A percentile compares a stretch with the other conserved stretches of the same genome.
Conservation (phyloP, 2,329 filamentous ascomycete species). For the Trichoderma afroharzianum region DNA sequence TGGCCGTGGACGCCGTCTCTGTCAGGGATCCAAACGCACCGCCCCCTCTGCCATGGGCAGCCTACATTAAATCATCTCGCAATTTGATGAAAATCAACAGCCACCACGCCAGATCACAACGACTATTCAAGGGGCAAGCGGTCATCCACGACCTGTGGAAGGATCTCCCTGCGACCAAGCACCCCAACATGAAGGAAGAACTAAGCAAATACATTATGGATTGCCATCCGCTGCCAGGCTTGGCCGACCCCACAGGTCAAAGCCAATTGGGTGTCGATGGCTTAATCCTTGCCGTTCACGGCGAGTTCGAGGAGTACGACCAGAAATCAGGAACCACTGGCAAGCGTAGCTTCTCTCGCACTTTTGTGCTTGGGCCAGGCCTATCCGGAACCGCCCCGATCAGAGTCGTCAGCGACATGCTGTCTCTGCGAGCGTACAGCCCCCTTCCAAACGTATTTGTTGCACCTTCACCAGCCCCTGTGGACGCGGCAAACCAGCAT, state of each 20-base stretch:
- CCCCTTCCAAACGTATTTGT: slow-evolving; percentile 44
- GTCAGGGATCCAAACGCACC: slow-evolving; percentile 46
- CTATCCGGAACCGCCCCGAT: slow-evolving; percentile 60
- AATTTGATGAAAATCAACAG: slow-evolving; percentile 71
- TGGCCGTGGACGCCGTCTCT: slow-evolving; percentile 63
- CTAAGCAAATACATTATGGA: slow-evolving; percentile 77
- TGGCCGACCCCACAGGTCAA: slow-evolving; percentile 66
- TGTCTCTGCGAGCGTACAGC: slow-evolving; percentile 66
- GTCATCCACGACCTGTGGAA: slow-evolving; percentile 68
- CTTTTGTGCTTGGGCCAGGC: slow-evolving; percentile 75
- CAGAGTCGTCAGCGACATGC: slow-evolving; percentile 75
- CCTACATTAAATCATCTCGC: slow-evolving; percentile 73
- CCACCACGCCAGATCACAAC: slow-evolving; percentile 56
- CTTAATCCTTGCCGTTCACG: slow-evolving; percentile 73
- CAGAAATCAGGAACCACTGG: slow-evolving; percentile 51
- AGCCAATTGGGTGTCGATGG: slow-evolving; percentile 68
- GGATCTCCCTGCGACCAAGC: slow-evolving; percentile 66
- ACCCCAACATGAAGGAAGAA: slow-evolving; percentile 66
- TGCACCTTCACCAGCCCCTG: slow-evolving; percentile 23
- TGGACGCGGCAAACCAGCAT: slow-evolving; percentile 42
- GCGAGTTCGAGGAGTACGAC: slow-evolving; percentile 77
- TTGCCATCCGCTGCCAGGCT: slow-evolving; percentile 68
- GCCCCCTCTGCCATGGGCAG: slow-evolving; percentile 59
- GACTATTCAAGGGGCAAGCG: slow-evolving; percentile 58
- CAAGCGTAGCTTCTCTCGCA: slow-evolving; percentile 77